These are phyloP conservation scores for Phytophthora palmivora DNA, from an alignment of 352 stramenopile genomes.

Conservation along the genomic window DNA sequence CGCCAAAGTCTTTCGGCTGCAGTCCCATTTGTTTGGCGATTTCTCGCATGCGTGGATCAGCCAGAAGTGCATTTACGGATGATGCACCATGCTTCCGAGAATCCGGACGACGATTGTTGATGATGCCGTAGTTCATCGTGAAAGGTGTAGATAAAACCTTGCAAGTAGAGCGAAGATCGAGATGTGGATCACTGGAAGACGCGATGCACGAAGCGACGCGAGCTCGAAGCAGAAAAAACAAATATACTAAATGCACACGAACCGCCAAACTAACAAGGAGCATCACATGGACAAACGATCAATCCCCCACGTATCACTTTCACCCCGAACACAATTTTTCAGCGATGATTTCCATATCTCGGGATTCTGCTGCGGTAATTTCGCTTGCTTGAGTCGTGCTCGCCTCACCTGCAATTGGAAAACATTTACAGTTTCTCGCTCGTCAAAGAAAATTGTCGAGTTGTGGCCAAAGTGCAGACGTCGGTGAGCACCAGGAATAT, in stretches of 20 bases:
- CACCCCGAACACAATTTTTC: neutral
- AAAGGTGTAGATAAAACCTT: conserved; percentile 1
- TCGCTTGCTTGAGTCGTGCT: neutral
- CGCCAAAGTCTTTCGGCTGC: conserved; percentile 66
- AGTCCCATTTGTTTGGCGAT: conserved; percentile 89
- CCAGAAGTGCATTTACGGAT: conserved; percentile 47
- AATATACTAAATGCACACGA: neutral
- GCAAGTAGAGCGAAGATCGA: conserved; percentile 17
- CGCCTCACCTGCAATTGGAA: conserved; percentile 10
- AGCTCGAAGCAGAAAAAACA: neutral
- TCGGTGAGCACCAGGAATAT: neutral
- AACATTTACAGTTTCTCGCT: conserved; percentile 3
- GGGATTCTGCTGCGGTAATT: conserved; percentile 12
- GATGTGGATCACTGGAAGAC: conserved; percentile 13
- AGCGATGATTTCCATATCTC: conserved; percentile 11
- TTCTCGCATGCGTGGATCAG: conserved; percentile 71
- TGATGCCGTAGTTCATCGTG: conserved; percentile 87
- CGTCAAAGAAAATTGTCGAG: conserved; percentile 12
- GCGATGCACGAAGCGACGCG: conserved; percentile 26
- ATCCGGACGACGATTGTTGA: conserved; percentile 73
- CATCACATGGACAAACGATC: neutral
- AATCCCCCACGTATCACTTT: neutral
- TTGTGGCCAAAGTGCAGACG: conserved; percentile 17
- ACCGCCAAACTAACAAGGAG: too few relatives aligned
- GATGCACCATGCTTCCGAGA: conserved; percentile 29